A percentile compares a stretch with the other conserved stretches of the same genome.
These are phyloP conservation scores for Colletotrichum chlorophyti DNA, from an alignment of 2,329 filamentous ascomycete species.

Conservation along the genomic window DNA sequence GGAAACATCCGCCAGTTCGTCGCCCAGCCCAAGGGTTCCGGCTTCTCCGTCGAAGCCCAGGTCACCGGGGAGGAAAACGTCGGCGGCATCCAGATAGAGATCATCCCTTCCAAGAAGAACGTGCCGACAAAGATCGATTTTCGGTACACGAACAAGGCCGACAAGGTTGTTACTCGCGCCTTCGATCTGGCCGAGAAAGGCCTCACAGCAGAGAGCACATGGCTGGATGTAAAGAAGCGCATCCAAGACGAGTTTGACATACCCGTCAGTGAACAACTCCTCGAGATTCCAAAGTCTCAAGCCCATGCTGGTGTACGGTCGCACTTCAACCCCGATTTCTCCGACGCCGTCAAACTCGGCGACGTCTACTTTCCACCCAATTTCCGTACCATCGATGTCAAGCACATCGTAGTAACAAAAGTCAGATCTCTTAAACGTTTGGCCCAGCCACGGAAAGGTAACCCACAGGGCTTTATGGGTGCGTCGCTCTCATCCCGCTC, in stretches of 20 bases:
- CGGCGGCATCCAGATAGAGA: constrained; percentile 52
- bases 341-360: constrained; percentile 12
- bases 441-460: too few relatives aligned
- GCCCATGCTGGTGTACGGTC: too few relatives aligned
- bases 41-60: constrained; percentile 53
- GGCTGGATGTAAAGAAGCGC: constrained; percentile 26
- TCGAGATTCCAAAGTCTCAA: too few relatives aligned
- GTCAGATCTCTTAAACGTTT: too few relatives aligned
- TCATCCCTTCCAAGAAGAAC: constrained; percentile 34
- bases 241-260: constrained; percentile 24
- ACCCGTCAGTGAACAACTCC: constrained; percentile 5
- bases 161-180: constrained; percentile 23
- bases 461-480: too few relatives aligned
- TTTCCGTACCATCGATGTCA: constrained; percentile 13
- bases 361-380: constrained; percentile 29
- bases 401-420: too few relatives aligned
- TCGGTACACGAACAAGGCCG: constrained; percentile 18
- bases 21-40: constrained; percentile 48
- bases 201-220: constrained; percentile 23
- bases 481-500: too few relatives aligned
- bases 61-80: constrained; percentile 47
- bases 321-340: not conserved
- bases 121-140: constrained; percentile 21
- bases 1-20: constrained; percentile 54
- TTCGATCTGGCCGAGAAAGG: constrained; percentile 19